Evolutionary conservation across 495 filamentous ascomycete species (phyloP), one percentile per base, ranked within the genome.

Genomic region (Aspergillus cavernicola): DNA sequence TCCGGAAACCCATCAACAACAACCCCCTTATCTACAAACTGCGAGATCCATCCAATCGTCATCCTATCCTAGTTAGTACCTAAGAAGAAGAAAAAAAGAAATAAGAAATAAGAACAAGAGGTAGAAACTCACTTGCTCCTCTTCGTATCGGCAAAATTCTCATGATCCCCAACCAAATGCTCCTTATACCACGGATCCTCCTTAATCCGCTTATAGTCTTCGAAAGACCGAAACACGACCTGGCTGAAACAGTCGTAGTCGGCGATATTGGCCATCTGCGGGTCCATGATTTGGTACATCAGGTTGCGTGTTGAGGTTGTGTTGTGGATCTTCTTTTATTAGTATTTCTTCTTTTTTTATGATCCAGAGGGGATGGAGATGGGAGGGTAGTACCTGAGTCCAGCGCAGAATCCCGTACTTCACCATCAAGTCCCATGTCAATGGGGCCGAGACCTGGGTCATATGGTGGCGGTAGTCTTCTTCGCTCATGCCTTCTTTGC

Each of bases 211-310:
- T 65, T 68, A 50, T 68, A 80, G 42, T 73, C 66, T 20, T 76
- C 69, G 13, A 78, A n/a, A 42, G 52, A 61, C 36, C 65, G 41
- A 53, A 80, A 77, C 2, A 73, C 58, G 6, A 72, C 67, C 64
- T 78, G 75, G 45, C 65, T 70, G 59, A 78, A 73, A 56, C 73
- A 75, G 59, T 78, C 77, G 58, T 59, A 77, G 52, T 77, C 68
- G 11, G 77, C 71, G 4, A 72, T 33, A 33, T 74, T 73, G 20
- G 50, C 55, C 56, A 75, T 58, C 33, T 61, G 64, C 3, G 37
- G 50, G 67, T 76, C 73, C 55, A 60, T 69, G 11, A 80, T 52
- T 48, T 71, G 54, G 23, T 33, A 20, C 70, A 80, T 75, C 2
- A 75, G 43, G 0, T 42, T 35, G 3, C 71, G 66, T 1, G 74